phyloP scores from a whole-genome alignment of 1,284 basidiomycete species.

The Trametes sp. region DNA sequence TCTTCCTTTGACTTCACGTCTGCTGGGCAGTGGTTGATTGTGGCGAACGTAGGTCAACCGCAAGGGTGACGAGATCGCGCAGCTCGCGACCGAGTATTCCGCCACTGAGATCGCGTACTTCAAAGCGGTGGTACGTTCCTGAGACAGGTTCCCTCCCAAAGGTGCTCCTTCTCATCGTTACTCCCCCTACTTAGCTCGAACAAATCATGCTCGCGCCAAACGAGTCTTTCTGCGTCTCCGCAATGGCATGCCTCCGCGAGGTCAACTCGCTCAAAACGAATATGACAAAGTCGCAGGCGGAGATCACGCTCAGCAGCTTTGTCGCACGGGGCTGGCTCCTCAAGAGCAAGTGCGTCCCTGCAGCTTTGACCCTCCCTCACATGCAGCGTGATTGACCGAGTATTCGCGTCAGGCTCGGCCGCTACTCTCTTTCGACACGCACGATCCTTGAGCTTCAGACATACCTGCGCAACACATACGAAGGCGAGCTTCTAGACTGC shows the following conservation, averaged over 20 bases:
- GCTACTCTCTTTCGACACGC: constrained; percentile 81
- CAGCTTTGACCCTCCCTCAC: neutral
- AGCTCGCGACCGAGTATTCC: constrained; percentile 83
- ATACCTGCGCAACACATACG: constrained; percentile 80
- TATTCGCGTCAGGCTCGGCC: constrained; percentile 51
- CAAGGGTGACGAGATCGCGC: constrained; percentile 80
- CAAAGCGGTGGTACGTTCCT: constrained; percentile 78
- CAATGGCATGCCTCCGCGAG: constrained; percentile 79
- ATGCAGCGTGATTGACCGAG: neutral
- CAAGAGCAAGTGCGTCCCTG: constrained; percentile 72
- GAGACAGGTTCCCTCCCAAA: no score
- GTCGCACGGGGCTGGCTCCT: constrained; percentile 83
- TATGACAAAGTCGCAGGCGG: constrained; percentile 80
- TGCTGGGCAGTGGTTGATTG: neutral
- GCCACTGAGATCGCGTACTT: constrained; percentile 82
- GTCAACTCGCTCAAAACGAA: constrained; percentile 64
- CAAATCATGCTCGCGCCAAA: constrained; percentile 85
- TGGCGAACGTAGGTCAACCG: constrained; percentile 66
- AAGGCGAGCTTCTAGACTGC: constrained; percentile 77
- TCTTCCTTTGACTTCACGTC: constrained; percentile 2
- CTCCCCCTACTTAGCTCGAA: constrained; percentile 59
- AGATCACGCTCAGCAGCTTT: constrained; percentile 78
- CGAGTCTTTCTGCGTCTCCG: constrained; percentile 78
- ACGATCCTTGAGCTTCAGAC: constrained; percentile 76
- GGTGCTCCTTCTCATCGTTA: neutral